phyloP scores from a whole-genome alignment of 306 rosid genomes.

The Boehmeria nivea region DNA sequence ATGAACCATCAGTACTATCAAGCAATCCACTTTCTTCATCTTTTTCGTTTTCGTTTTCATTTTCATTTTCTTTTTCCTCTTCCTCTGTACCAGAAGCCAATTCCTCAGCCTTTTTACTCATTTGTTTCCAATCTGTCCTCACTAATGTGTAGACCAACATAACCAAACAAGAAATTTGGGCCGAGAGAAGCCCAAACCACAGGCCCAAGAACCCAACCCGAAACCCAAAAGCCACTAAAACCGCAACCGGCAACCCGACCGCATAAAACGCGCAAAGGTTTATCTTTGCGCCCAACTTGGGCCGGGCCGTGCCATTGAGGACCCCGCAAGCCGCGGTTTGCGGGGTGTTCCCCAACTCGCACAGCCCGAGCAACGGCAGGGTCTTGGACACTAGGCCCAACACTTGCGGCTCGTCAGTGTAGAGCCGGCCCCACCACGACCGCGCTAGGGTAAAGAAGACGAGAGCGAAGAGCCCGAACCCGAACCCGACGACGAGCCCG shows the following conservation, averaged over 20 bases:
- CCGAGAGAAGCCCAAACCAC: constrained; percentile 78
- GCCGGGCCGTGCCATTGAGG: constrained; percentile 65
- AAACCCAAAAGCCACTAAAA: constrained; percentile 41
- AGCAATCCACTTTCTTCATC: constrained; percentile 54
- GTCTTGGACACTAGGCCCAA: constrained; percentile 46
- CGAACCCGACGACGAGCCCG: constrained; percentile 47
- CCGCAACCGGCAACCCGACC: constrained; percentile 67
- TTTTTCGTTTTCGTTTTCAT: constrained; percentile 8
- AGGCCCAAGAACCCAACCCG: constrained; percentile 59
- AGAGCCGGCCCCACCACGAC: constrained; percentile 51
- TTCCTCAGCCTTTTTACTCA: constrained; percentile 54
- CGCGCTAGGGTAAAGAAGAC: constrained; percentile 34
- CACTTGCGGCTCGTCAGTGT: constrained; percentile 64
- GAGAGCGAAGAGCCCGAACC: constrained; percentile 39
- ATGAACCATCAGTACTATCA: constrained; percentile 30
- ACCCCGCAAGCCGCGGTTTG: constrained; percentile 86
- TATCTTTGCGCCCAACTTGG: constrained; percentile 71
- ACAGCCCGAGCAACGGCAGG: constrained; percentile 69
- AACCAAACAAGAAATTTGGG: constrained; percentile 62
- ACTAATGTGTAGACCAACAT: constrained; percentile 59
- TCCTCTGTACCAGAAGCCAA: constrained; percentile 21
- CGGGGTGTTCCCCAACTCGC: constrained; percentile 71
- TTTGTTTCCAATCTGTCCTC: constrained; percentile 76
- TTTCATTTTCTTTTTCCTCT: constrained; percentile 11
- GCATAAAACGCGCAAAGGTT: constrained; percentile 75